Evolutionary conservation across 2,329 filamentous ascomycete genomes (phyloP).

Genomic region (Neophaeococcomyces mojaviensis): DNA sequence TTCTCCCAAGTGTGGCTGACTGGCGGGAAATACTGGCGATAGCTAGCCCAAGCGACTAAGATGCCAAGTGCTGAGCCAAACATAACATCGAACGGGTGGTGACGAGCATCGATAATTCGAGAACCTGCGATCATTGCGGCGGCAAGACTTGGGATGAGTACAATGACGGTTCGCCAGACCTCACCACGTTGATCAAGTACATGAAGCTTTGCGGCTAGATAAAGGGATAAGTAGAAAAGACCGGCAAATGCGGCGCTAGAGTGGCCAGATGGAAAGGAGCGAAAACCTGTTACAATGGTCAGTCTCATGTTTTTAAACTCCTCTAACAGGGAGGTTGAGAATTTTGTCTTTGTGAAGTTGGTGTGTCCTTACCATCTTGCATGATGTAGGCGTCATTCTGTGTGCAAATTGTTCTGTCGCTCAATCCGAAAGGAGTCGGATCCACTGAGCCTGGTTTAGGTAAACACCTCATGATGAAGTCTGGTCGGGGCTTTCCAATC

Average conservation of each 20-base stretch:
- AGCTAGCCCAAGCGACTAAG: constrained; percentile 45
- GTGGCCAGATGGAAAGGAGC: constrained; percentile 31
- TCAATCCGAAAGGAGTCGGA: constrained; percentile 32
- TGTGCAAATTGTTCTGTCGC: constrained; percentile 44
- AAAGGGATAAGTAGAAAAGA: constrained; percentile 53
- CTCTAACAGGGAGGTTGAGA: neutral
- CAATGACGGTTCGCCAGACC: constrained; percentile 51
- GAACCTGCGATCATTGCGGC: constrained; percentile 49
- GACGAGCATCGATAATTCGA: constrained; percentile 55
- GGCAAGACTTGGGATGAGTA: constrained; percentile 46
- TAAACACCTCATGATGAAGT: constrained; percentile 51
- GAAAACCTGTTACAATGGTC: constrained; percentile 10
- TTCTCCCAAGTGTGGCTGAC: constrained; percentile 50
- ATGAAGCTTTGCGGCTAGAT: constrained; percentile 53
- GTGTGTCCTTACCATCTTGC: constrained; percentile 42
- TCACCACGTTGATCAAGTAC: constrained; percentile 53
- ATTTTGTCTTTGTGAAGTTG: neutral
- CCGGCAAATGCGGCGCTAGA: constrained; percentile 49
- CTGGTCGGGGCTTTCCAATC: constrained; percentile 52
- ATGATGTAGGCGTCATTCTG: constrained; percentile 43
- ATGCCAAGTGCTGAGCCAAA: constrained; percentile 48
- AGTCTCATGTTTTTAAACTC: too few species aligned
- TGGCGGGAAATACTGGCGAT: constrained; percentile 54
- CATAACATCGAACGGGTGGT: constrained; percentile 55
- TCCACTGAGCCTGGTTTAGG: constrained; percentile 32